Evolutionary conservation across 192 early-diverging fungal genomes (phyloP), one percentile per base, ranked within the genome.

Genomic region (Backusella sp.): DNA sequence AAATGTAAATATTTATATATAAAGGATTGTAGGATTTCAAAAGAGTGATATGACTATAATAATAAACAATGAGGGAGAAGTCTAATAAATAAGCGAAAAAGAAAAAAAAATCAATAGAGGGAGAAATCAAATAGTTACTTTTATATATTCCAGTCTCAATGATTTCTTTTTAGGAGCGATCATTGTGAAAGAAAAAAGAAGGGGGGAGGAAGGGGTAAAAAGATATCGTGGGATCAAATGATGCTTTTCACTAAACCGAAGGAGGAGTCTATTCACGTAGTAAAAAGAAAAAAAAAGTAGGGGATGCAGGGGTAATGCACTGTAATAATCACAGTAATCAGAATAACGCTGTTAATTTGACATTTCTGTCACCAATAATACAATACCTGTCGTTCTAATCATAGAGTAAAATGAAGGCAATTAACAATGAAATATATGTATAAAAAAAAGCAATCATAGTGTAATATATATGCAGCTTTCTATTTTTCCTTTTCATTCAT

Each of bases 11-110:
- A 36, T 35, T 32, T 35, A 36, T 68, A 68, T 35, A 32, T 35
- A 30, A 66, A 30, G 66, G 66, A 68, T 68, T 35, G 34, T 30
- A 35, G 28, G 28, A n/a, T 15, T 32, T 35, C n/a, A 28, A 36
- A 36, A 68, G 66, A 68, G 11, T 68, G 66, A 36, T 32, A 35
- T 68, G 6, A 35, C 66, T 68, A 68, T 68, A 69, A 69, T 39
- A 69, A 69, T 36, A 68, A 69, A 69, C 34, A 69, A 69, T 41
- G 19, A 68, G 34, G 68, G 30, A 34, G 35, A 68, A 68, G 19
- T 36, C 66, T 68, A 36, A 41, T 69, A 14, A 69, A 26, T 19
- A 21, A 39, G 68, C 4, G 32, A n/a, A 68, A 68, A 68, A 36
- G n/a, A 36, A 35, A 69, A 36, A 68, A 69, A 69, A 41, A 28